These are phyloP conservation scores for Herpotrichia juniperi DNA, from an alignment of 2,329 filamentous ascomycete genomes.

Conservation along the genomic window DNA sequence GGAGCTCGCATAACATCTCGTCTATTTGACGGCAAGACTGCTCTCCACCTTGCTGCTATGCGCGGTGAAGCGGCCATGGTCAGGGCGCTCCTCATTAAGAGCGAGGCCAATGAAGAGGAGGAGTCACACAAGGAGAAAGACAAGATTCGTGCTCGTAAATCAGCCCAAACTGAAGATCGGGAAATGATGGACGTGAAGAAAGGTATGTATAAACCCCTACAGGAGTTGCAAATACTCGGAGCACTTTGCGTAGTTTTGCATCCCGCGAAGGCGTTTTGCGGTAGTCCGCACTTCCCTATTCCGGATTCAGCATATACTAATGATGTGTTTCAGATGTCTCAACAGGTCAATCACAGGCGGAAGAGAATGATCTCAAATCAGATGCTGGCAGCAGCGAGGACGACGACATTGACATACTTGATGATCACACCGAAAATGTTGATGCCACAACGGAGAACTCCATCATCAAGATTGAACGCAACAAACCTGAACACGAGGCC, in stretches of 20 bases:
- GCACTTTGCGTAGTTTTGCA: too few relatives aligned
- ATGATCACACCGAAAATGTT: slow-evolving; percentile 52
- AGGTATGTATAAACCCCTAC: slow-evolving; percentile 36
- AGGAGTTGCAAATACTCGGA: too few relatives aligned
- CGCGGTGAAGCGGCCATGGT: slow-evolving; percentile 73
- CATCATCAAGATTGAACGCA: slow-evolving; percentile 78
- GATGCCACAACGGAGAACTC: slow-evolving; percentile 49
- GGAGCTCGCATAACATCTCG: slow-evolving; percentile 76
- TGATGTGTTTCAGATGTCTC: too few relatives aligned
- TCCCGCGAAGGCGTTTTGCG: too few relatives aligned
- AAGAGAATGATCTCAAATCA: too few relatives aligned
- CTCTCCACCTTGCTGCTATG: slow-evolving; percentile 79
- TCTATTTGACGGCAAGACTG: slow-evolving; percentile 78
- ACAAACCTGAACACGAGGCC: slow-evolving; percentile 55
- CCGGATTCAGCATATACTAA: too few relatives aligned
- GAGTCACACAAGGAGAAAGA: slow-evolving; percentile 64
- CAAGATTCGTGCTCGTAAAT: slow-evolving; percentile 47
- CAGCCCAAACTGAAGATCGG: slow-evolving; percentile 16
- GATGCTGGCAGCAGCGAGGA: slow-evolving; percentile 48
- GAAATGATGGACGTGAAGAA: slow-evolving; percentile 26
- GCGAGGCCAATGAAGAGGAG: slow-evolving; percentile 73
- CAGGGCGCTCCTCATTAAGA: slow-evolving; percentile 74
- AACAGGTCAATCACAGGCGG: too few relatives aligned
- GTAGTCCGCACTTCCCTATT: too few relatives aligned
- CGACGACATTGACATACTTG: slow-evolving; percentile 56